Percentiles rank a stretch among this genome's conserved stretches.
These are phyloP conservation scores for Sphagnum tenellum DNA, from an alignment of 225 moss, liverwort and hornwort genomes.

Conservation along the genomic window DNA sequence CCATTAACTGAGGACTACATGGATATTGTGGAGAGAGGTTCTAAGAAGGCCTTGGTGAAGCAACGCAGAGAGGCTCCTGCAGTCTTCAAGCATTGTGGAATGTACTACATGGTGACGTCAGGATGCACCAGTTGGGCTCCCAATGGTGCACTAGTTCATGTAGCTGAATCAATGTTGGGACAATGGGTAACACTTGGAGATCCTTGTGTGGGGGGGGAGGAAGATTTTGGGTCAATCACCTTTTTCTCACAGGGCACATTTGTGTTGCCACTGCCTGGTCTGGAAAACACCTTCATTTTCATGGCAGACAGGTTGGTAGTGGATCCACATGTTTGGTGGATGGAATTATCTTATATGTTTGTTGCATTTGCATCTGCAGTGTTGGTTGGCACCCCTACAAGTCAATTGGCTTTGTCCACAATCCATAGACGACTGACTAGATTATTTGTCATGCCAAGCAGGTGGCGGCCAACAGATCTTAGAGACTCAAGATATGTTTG, in stretches of 20 bases:
- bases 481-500: conserved; percentile 87
- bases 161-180: conserved; percentile 83
- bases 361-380: no score
- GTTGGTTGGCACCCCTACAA: no score
- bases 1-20: conserved; percentile 75
- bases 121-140: conserved; percentile 88
- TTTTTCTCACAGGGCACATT: conserved; percentile 91
- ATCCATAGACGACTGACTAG: conserved; percentile 23
- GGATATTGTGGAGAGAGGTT: conserved; percentile 65
- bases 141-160: conserved; percentile 80
- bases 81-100: conserved; percentile 69
- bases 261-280: conserved; percentile 80
- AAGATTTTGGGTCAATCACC: conserved; percentile 73
- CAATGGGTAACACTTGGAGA: conserved; percentile 82
- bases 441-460: conserved; percentile 49
- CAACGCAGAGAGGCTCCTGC: conserved; percentile 92
- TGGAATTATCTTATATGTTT: no score
- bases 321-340: no score
- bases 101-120: conserved; percentile 95
- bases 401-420: conserved; percentile 12
- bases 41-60: conserved; percentile 66
- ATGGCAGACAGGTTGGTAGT: conserved; percentile 62
- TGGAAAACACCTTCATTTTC: conserved; percentile 62
- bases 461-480: conserved; percentile 83
- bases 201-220: conserved; percentile 71